Percentiles rank a stretch among this genome's conserved stretches.
phyloP scores from a whole-genome alignment of 1,139 yeast species.

The Saccharomyces hybrid region DNA sequence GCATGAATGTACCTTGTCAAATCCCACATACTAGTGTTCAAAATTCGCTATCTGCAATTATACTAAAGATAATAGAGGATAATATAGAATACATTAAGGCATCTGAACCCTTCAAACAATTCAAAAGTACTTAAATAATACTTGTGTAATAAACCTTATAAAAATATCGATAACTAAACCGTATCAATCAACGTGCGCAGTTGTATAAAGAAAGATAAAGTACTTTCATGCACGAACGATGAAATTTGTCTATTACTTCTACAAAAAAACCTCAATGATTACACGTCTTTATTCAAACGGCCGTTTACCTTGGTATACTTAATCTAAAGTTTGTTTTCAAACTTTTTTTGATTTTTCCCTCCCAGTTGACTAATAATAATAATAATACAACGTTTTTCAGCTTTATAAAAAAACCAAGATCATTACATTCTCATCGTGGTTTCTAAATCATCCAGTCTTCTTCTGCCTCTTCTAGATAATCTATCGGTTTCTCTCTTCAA shows the following conservation, averaged over 20 bases:
- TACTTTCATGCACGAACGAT: neutral
- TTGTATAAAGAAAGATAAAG: neutral
- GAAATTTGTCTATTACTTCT: neutral
- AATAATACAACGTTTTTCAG: neutral
- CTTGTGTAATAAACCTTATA: neutral
- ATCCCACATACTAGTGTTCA: neutral
- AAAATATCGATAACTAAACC: neutral
- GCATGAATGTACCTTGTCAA: neutral
- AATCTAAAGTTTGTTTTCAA: neutral
- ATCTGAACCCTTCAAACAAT: neutral
- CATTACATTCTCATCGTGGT: constrained; percentile 27
- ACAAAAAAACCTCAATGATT: neutral
- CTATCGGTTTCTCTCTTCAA: constrained; percentile 76
- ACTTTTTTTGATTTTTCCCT: neutral
- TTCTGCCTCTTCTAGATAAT: constrained; percentile 38
- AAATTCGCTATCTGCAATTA: neutral
- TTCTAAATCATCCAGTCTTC: constrained; percentile 54
- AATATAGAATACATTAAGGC: neutral
- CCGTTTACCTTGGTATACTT: neutral
- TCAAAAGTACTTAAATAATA: neutral
- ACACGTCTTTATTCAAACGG: neutral
- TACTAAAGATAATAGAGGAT: neutral
- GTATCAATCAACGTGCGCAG: neutral
- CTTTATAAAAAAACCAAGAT: neutral
- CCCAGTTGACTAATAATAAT: neutral